Evolutionary conservation across 108 stramenopile species (phyloP), one percentile per base, ranked within the genome.

Genomic region (Nitzschia putrida): DNA sequence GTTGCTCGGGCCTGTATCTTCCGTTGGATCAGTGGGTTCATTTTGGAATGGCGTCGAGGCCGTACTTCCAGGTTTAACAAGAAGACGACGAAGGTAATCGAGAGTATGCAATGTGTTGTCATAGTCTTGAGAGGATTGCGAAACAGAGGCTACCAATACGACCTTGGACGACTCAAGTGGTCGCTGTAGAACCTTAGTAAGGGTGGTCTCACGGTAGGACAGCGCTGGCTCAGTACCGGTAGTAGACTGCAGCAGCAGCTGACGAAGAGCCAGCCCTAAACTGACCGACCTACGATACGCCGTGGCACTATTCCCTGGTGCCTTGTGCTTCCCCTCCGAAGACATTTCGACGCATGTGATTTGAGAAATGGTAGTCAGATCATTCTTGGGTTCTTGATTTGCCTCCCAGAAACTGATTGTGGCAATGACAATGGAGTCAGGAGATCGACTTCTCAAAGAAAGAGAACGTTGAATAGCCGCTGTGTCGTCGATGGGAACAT

Each of bases 161-260:
- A 78, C 70, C n/a, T 84, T 77, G 12, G 66, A 74, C 26, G 67
- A 67, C 52, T 90, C 87, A 23, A 94, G 54, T 38, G 78, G 60
- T 63, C 90, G 76, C 64, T 95, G 90, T 59, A 95, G 52, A 12
- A 95, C 67, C 76, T 91, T 80, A 9, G 89, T 92, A 5, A 95
- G 68, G 11, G 85, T 84, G 18, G 79, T 85, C 67, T 90, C 88
- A 38, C 93, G 76, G 72, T 76, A 92, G 0, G 86, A 80, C 38
- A 80, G 55, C 12, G 59, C 69, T 1, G 69, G 69, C 13, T 49
- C 45, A 0, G 68, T 20, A 18, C 40, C 63, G 1, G 40, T 29
- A 7, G 64, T 56, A 3, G 47, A 49, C 14, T 68, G 66, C 16
- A 68, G 23, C 10, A 68, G 51, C 5, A 75, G 53, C 20, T 75